Percentiles rank a stretch among this genome's conserved stretches.
phyloP scores from a whole-genome alignment of 1,284 basidiomycete genomes.

The Porogramme epimiltina region DNA sequence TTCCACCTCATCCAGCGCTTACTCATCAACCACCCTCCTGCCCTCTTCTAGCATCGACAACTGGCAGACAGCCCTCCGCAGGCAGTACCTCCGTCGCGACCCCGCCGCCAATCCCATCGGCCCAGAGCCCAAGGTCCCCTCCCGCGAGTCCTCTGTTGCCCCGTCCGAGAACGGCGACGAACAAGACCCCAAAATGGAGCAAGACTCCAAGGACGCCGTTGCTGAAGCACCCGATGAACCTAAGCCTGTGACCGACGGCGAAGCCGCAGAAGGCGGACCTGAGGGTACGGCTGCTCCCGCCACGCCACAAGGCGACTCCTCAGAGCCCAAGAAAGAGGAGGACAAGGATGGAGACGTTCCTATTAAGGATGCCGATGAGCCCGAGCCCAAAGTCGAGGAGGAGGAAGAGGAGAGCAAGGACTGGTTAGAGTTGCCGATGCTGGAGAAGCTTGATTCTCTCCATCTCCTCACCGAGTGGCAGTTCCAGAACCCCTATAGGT shows the following conservation, averaged over 20 bases:
- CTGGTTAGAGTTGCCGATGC: slow-evolving; percentile 71
- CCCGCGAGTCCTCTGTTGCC: slow-evolving; percentile 28
- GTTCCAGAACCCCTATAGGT: slow-evolving; percentile 69
- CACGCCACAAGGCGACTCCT: not conserved
- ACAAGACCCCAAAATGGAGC: not conserved
- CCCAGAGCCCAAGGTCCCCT: slow-evolving; percentile 41
- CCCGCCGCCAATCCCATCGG: slow-evolving; percentile 74
- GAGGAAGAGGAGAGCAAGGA: slow-evolving; percentile 44
- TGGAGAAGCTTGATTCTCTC: slow-evolving; percentile 78
- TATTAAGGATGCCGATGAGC: slow-evolving; percentile 13
- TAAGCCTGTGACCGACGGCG: not conserved
- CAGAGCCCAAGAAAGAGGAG: not conserved
- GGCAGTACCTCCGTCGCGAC: slow-evolving; percentile 70
- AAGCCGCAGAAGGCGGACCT: not conserved
- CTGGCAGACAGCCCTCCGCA: slow-evolving; percentile 74
- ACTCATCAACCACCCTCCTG: slow-evolving; percentile 7
- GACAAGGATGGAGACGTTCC: slow-evolving; percentile 11
- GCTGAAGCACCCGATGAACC: not conserved
- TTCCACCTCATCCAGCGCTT: slow-evolving; percentile 12
- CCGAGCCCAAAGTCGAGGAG: not conserved
- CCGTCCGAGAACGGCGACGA: slow-evolving; percentile 16
- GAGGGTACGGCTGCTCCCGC: not conserved
- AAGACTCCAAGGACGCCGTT: not conserved
- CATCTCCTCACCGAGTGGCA: slow-evolving; percentile 78
- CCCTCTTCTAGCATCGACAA: slow-evolving; percentile 56